Evolutionary conservation across 75 land plant species (phyloP), one percentile per base, ranked within the genome.

Genomic region (Pseudotsuga menziesii): DNA sequence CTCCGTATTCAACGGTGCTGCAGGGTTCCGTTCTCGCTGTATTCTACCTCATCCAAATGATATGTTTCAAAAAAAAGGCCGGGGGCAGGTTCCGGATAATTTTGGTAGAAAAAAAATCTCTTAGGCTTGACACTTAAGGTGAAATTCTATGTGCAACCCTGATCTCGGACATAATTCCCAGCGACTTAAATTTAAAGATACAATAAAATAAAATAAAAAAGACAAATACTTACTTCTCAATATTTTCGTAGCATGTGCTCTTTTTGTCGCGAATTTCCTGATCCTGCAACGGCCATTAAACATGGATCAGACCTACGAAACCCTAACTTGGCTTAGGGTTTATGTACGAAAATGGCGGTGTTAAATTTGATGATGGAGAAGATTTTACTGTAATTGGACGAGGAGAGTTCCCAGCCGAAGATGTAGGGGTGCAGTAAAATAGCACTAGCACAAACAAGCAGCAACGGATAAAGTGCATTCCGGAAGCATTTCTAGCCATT

Each of bases 161-260:
- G 12, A 48, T 48, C 9, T 48, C 54, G 12, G 54, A 48, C 54
- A 11, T 48, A 12, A 9, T 48, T 48, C 12, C 9, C 54, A 48
- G 54, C 11, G 54, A 48, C 54, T 48, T 11, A 48, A 48, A 11
- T 0, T 48, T 9, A 14, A 20, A 35, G 11, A 69, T 61, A 75
- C 14, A n/a, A n/a, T n/a, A n/a, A n/a, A n/a, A n/a, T n/a, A n/a
- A n/a, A n/a, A 19, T 27, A 39, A 80, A 64, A 29, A 20, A 20
- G n/a, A 56, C 35, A 56, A 77, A 26, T 27, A 58, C 71, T 29
- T 76, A 94, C 97, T 82, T 90, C 78, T 94, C 91, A 71, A 94
- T 82, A 73, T 94, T 93, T 25, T 85, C 85, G 76, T 88, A 92
- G 63, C 97, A 92, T 14, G 60, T 75, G 35, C 67, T 23, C 77